A percentile compares a stretch with the other conserved stretches of the same genome.
These are phyloP conservation scores for Colletotrichum tropicicola DNA, from an alignment of 2,329 filamentous ascomycete genomes.

Conservation along the genomic window DNA sequence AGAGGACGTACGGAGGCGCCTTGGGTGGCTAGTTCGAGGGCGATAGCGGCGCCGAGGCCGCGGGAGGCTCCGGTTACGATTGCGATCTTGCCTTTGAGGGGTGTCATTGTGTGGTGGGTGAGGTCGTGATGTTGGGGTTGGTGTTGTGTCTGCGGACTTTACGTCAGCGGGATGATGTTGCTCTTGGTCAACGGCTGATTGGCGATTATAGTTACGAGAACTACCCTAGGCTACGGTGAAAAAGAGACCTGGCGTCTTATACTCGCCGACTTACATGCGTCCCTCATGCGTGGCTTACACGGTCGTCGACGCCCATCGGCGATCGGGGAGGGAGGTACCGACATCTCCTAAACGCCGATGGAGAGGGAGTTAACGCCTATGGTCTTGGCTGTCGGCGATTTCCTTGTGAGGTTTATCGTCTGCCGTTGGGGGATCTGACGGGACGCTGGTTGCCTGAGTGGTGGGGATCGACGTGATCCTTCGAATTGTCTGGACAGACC, in stretches of 20 bases:
- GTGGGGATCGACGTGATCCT: background rate
- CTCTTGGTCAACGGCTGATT: background rate
- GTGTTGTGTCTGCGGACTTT: background rate
- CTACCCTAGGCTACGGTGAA: background rate
- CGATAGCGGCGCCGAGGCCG: slow-evolving; percentile 35
- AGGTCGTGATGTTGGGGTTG: background rate
- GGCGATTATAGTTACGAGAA: background rate
- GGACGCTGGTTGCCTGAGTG: too few relatives aligned
- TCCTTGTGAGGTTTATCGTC: too few relatives aligned
- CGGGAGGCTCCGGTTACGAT: slow-evolving; percentile 36
- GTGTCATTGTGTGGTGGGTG: background rate
- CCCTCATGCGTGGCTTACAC: background rate
- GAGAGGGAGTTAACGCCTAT: background rate
- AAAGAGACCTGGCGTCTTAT: too few relatives aligned
- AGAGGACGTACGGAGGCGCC: slow-evolving; percentile 34
- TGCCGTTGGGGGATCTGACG: too few relatives aligned
- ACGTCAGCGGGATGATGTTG: background rate
- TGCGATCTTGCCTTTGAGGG: slow-evolving; percentile 32
- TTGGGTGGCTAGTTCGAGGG: slow-evolving; percentile 33
- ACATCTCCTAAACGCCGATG: background rate
- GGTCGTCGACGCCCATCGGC: background rate
- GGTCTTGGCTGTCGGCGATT: background rate
- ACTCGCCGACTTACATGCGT: too few relatives aligned
- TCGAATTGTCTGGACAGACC: background rate
- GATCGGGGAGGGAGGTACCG: background rate